A percentile compares a stretch with the other conserved stretches of the same genome.
These are phyloP conservation scores for Dactylellina drechsleri DNA, from an alignment of 2,329 filamentous ascomycete genomes.

Conservation along the genomic window DNA sequence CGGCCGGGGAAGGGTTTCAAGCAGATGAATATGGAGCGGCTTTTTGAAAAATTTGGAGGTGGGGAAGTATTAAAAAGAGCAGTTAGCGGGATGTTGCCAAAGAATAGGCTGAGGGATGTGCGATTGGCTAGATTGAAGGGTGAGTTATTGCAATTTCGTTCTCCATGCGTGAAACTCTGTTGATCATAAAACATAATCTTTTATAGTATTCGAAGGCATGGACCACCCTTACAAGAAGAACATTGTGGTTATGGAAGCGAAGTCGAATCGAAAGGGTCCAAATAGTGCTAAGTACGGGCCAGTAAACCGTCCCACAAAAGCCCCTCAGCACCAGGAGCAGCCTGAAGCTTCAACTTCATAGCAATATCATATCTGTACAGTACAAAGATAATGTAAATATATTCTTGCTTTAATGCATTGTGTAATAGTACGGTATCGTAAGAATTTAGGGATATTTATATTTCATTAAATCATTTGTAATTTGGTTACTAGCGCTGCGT, in stretches of 20 bases:
- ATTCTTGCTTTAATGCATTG: no score
- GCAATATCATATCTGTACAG: not conserved
- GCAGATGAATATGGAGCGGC: slow-evolving; percentile 89
- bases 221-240: slow-evolving; percentile 93
- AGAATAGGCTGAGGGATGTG: slow-evolving; percentile 91
- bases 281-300: slow-evolving; percentile 22
- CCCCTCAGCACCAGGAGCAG: not conserved
- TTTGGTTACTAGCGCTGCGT: no score
- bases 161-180: not conserved
- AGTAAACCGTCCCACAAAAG: not conserved
- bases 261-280: slow-evolving; percentile 41
- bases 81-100: slow-evolving; percentile 96
- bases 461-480: no score
- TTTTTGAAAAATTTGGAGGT: slow-evolving; percentile 94
- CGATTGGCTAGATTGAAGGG: slow-evolving; percentile 85
- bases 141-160: slow-evolving; percentile 58
- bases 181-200: slow-evolving; percentile 8
- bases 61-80: slow-evolving; percentile 90
- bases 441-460: no score
- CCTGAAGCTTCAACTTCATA: not conserved
- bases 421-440: no score
- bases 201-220: slow-evolving; percentile 83
- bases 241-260: slow-evolving; percentile 68
- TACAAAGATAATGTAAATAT: no score
- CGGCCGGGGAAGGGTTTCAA: slow-evolving; percentile 81